These are phyloP conservation scores for Castanospermum australe DNA, from an alignment of 306 rosid genomes.

Conservation along the genomic window DNA sequence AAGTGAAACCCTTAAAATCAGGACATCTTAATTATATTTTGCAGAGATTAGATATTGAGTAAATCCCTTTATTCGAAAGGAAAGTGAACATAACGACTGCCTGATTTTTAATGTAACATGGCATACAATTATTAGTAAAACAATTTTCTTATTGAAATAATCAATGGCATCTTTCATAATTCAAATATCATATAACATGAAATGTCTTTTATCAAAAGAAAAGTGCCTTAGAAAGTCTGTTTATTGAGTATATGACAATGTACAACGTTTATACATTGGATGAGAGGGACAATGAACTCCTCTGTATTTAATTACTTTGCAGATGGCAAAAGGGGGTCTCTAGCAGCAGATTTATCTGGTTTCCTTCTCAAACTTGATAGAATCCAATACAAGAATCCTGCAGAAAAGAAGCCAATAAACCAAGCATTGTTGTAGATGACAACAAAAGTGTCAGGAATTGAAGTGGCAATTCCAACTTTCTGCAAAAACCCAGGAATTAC, in stretches of 20 bases:
- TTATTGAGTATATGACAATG: background rate
- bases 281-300: background rate
- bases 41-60: background rate
- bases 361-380: slow-evolving; percentile 47
- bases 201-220: background rate
- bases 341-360: background rate
- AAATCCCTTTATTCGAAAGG: background rate
- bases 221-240: background rate
- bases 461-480: slow-evolving; percentile 52
- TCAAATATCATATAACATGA: background rate
- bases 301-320: background rate
- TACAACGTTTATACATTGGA: background rate
- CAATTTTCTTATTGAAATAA: background rate
- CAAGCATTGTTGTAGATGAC: slow-evolving; percentile 83
- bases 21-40: background rate
- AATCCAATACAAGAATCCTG: slow-evolving; percentile 68
- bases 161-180: background rate
- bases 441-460: slow-evolving; percentile 45
- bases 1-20: background rate
- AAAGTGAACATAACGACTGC: background rate
- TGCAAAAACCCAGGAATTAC: slow-evolving; percentile 85
- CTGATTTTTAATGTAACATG: background rate
- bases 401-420: slow-evolving; percentile 81
- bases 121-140: background rate
- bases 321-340: slow-evolving; percentile 40